Conservation (phyloP, 169 alveolate genomes). For the Cryptosporidium viatorum region DNA sequence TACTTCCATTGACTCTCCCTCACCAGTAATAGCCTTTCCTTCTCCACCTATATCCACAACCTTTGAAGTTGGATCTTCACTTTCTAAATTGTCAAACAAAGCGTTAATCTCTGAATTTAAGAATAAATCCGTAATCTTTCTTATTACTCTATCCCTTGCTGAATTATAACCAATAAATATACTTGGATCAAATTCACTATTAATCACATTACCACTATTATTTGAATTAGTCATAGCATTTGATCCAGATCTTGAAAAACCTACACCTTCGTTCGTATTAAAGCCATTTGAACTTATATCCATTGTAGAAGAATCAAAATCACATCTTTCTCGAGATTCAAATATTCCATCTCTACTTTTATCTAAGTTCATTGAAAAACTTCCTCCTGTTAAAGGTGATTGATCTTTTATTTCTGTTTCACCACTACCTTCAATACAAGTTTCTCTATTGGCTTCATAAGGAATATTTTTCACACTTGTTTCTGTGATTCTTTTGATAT, state of each 20-base stretch:
- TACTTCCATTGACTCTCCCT: neutral
- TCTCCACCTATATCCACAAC: no score
- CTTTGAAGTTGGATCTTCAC: neutral
- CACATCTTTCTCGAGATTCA: neutral
- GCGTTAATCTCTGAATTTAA: slow-evolving; percentile 21
- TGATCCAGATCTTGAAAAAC: neutral
- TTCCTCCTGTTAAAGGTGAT: neutral
- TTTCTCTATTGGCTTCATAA: neutral
- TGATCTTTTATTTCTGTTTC: neutral
- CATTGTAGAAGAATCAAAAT: neutral
- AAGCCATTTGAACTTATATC: neutral
- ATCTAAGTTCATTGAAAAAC: neutral
- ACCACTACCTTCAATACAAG: no score
- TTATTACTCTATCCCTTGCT: slow-evolving; percentile 53
- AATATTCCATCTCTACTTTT: no score
- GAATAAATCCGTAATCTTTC: slow-evolving; percentile 51
- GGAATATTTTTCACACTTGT: neutral
- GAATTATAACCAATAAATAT: slow-evolving; percentile 62
- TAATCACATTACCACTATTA: neutral
- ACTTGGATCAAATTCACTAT: slow-evolving; percentile 56
- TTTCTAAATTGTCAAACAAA: slow-evolving; percentile 2
- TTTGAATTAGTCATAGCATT: neutral
- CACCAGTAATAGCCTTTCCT: no score
- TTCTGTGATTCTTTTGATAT: slow-evolving; percentile 63
- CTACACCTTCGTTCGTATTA: neutral